Conservation (phyloP, 768 basidiomycete species). For the Boletus sensibilis region DNA sequence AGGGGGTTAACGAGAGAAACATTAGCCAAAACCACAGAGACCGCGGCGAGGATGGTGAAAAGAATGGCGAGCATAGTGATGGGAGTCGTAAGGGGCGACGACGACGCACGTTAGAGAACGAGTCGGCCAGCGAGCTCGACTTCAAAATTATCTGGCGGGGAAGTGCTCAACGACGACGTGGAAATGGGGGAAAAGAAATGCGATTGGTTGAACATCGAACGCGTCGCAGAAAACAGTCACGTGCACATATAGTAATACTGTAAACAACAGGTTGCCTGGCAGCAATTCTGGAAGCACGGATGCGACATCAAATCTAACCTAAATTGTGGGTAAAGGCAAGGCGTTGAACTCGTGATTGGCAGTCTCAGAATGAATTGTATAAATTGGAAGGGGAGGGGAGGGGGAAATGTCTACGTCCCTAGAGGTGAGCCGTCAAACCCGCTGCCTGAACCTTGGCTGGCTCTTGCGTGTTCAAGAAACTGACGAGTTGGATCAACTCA, state of each 20-base stretch:
- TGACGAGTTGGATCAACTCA: conserved; percentile 73
- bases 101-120: conserved; percentile 37
- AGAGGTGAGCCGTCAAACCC: conserved; percentile 59
- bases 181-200: conserved; percentile 9
- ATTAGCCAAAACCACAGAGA: conserved; percentile 41
- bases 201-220: conserved; percentile 13
- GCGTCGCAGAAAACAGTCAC: conserved; percentile 27
- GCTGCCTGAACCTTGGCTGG: conserved; percentile 80
- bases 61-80: conserved; percentile 64
- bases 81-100: conserved; percentile 47
- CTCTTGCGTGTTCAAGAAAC: conserved; percentile 67
- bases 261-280: conserved; percentile 3
- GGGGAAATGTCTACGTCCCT: conserved; percentile 36
- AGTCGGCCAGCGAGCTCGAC: conserved; percentile 63
- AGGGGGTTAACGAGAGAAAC: conserved; percentile 59
- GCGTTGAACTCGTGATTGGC: conserved; percentile 1
- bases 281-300: conserved; percentile 8
- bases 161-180: background rate
- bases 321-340: conserved; percentile 13
- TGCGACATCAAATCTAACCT: conserved; percentile 22
- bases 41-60: conserved; percentile 48
- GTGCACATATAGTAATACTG: conserved; percentile 19
- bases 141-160: conserved; percentile 17
- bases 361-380: background rate
- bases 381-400: conserved; percentile 1